These are phyloP conservation scores for Trichoderma parareesei DNA, from an alignment of 495 filamentous ascomycete genomes.

Conservation along the genomic window DNA sequence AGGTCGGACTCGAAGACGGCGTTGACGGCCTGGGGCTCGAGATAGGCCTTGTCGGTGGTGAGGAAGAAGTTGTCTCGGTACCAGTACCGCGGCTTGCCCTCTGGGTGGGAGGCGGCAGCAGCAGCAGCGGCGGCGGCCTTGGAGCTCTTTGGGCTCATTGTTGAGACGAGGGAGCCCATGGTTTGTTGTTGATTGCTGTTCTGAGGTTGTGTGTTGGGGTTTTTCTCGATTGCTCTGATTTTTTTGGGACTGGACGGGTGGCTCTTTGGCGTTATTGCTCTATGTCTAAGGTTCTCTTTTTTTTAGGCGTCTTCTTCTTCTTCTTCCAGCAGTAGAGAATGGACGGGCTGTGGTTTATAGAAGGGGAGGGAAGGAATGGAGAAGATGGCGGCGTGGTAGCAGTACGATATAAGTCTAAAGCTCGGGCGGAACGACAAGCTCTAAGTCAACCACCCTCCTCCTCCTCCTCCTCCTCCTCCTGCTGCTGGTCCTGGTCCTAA, in stretches of 20 bases:
- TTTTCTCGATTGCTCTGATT: background rate
- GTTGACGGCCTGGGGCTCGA: constrained; percentile 43
- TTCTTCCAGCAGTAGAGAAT: too few relatives aligned
- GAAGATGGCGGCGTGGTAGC: too few relatives aligned
- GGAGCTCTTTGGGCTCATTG: constrained; percentile 7
- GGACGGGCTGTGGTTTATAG: too few relatives aligned
- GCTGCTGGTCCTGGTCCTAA: too few relatives aligned
- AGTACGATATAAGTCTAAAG: too few relatives aligned
- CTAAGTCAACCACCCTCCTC: too few relatives aligned
- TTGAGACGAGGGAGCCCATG: background rate
- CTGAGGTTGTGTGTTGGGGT: background rate
- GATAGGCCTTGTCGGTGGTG: constrained; percentile 41
- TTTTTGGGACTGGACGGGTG: background rate
- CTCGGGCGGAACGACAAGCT: too few relatives aligned
- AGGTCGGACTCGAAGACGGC: constrained; percentile 41
- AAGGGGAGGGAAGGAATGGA: too few relatives aligned
- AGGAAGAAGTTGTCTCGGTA: constrained; percentile 32
- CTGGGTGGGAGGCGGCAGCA: background rate
- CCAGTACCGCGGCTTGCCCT: constrained; percentile 20
- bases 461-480: too few relatives aligned
- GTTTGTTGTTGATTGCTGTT: background rate
- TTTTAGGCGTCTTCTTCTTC: too few relatives aligned
- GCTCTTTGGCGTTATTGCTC: background rate
- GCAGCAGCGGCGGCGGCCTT: background rate
- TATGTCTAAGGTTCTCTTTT: background rate